phyloP scores from a whole-genome alignment of 176 grass and related monocot genomes.

The Oryza nivara region DNA sequence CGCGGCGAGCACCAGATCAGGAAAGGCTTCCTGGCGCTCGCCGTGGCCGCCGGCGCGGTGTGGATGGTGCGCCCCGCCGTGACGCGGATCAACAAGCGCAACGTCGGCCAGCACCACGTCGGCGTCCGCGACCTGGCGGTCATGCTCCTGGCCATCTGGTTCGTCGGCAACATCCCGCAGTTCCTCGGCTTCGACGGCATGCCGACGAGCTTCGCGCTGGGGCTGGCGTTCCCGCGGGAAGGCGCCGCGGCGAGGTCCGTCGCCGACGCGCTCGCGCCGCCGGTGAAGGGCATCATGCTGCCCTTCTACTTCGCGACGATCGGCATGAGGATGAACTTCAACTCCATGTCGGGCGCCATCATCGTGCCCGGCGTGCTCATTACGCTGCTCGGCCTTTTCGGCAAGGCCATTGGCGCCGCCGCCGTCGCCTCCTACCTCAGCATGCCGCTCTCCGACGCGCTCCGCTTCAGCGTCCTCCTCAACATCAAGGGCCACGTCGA shows the following conservation, averaged over 20 bases:
- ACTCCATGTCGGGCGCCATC: conserved; percentile 59
- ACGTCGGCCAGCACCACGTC: conserved; percentile 51
- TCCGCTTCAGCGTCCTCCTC: conserved; percentile 54
- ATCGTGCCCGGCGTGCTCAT: conserved; percentile 48
- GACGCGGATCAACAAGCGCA: conserved; percentile 44
- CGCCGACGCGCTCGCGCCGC: conserved; percentile 13
- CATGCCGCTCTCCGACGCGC: conserved; percentile 50
- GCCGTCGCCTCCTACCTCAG: conserved; percentile 33
- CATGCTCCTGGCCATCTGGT: conserved; percentile 31
- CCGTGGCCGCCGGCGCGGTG: background rate
- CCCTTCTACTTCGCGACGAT: conserved; percentile 66
- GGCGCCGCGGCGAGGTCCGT: conserved; percentile 44
- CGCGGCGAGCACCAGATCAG: conserved; percentile 24
- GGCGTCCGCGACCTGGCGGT: conserved; percentile 6
- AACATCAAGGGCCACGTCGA: conserved; percentile 59
- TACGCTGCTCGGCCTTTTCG: conserved; percentile 39
- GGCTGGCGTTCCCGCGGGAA: conserved; percentile 50
- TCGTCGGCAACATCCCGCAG: conserved; percentile 33
- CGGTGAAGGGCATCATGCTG: conserved; percentile 25
- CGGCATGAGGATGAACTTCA: conserved; percentile 51
- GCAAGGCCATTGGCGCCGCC: conserved; percentile 48
- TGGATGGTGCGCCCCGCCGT: conserved; percentile 40
- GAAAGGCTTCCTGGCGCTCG: conserved; percentile 41
- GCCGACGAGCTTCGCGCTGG: conserved; percentile 48
- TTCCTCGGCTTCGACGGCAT: conserved; percentile 47